Conservation (phyloP, 805 yeast species). For the Huiozyma naganishii region DNA sequence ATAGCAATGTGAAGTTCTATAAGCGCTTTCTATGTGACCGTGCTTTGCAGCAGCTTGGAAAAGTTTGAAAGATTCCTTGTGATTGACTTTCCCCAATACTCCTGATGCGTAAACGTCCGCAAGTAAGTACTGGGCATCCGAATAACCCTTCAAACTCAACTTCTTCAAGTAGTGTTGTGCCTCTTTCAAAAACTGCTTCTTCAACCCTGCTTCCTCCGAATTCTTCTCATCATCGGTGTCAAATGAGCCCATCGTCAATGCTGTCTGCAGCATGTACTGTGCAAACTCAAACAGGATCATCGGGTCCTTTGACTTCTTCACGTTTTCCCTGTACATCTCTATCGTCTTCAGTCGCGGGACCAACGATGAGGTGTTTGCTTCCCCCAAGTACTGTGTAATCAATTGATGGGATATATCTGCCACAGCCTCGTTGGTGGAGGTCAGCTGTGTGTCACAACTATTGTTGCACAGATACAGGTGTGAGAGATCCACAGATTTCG, state of each 20-base stretch:
- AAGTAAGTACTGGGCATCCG: slow-evolving; percentile 83
- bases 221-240: slow-evolving; percentile 45
- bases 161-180: slow-evolving; percentile 60
- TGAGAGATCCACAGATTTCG: slow-evolving; percentile 31
- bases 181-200: slow-evolving; percentile 58
- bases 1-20: slow-evolving; percentile 81
- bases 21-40: slow-evolving; percentile 85
- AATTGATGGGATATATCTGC: slow-evolving; percentile 44
- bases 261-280: slow-evolving; percentile 79
- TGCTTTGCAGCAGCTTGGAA: slow-evolving; percentile 90
- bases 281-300: slow-evolving; percentile 83
- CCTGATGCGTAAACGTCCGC: slow-evolving; percentile 89
- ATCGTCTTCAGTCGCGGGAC: slow-evolving; percentile 74
- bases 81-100: slow-evolving; percentile 69
- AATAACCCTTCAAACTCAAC: slow-evolving; percentile 67
- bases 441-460: slow-evolving; percentile 26
- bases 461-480: slow-evolving; percentile 30
- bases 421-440: slow-evolving; percentile 31
- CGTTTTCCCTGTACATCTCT: slow-evolving; percentile 78
- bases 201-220: slow-evolving; percentile 24
- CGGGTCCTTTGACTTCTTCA: slow-evolving; percentile 76
- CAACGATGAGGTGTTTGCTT: slow-evolving; percentile 35
- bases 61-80: slow-evolving; percentile 60
- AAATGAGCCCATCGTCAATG: slow-evolving; percentile 47
- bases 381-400: slow-evolving; percentile 45